Evolutionary conservation across 2,329 filamentous ascomycete species (phyloP).

Genomic region (Alternaria rosae): DNA sequence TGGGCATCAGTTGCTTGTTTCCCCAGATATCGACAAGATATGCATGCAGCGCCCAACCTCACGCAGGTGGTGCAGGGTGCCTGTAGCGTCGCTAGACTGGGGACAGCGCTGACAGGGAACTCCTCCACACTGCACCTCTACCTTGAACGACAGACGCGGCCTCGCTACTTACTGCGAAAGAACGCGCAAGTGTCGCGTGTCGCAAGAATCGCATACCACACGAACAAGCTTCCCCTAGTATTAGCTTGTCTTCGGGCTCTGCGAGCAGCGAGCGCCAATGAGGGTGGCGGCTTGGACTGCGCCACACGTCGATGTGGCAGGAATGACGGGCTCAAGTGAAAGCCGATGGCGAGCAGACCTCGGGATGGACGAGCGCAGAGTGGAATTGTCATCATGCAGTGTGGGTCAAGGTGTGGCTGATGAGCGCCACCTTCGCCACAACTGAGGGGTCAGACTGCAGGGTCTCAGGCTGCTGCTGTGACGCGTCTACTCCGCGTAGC

Average conservation of each 20-base stretch:
- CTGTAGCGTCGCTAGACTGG: neutral
- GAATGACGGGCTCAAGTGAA: neutral
- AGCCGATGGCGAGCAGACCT: neutral
- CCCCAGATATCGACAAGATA: neutral
- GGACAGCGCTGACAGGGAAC: neutral
- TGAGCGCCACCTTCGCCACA: slow-evolving; percentile 3
- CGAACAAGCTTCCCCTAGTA: neutral
- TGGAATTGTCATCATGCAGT: neutral
- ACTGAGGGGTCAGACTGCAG: slow-evolving; percentile 11
- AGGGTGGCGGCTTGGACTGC: neutral
- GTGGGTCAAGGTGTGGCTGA: neutral
- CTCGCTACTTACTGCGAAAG: neutral
- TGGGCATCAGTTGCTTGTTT: slow-evolving; percentile 19
- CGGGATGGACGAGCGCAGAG: neutral
- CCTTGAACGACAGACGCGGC: neutral
- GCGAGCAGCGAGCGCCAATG: neutral
- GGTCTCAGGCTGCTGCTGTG: slow-evolving; percentile 15
- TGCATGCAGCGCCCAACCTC: neutral
- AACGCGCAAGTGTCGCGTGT: neutral
- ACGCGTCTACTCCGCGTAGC: slow-evolving; percentile 17
- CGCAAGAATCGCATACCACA: neutral
- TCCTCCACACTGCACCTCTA: neutral
- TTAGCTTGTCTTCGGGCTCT: neutral
- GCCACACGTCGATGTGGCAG: neutral
- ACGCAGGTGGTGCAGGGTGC: neutral